Evolutionary conservation across 768 basidiomycete species (phyloP), one percentile per base, ranked within the genome.

Genomic region (Calocybe gangraenosa): DNA sequence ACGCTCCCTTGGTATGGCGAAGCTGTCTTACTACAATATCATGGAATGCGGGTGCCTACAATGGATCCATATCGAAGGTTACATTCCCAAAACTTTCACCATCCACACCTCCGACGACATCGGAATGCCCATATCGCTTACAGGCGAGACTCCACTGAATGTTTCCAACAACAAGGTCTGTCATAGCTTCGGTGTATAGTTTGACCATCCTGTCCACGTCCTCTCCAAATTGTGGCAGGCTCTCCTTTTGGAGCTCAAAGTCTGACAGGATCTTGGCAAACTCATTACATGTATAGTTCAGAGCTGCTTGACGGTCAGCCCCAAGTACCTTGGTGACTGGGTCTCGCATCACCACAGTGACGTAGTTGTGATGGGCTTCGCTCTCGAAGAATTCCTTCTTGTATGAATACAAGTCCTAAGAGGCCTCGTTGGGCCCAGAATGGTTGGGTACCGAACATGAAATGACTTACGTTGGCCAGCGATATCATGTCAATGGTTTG

Each of bases 341-440:
- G 25, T 45, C 44, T 14, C 17, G 30, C 34, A 49, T 44, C 9
- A 39, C 44, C 18, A 45, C 33, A 11, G 44, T 45, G 9, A 49
- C 36, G 17, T 41, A 37, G 38, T 49, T 49, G 25, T 49, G 48
- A 25, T 49, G 34, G 6, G 48, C 44, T n/a, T 39, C 39, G 19
- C 48, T 45, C n/a, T 45, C 48, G 10, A 37, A 41, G 28, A 45
- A 45, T 45, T 44, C 47, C 19, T 44, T 44, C n/a, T 32, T 39
- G 32, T 48, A 48, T 9, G 47, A 44, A 15, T 48, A 48, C 10
- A 48, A 37, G 38, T 44, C 47, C 47, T 48, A 20, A 10, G 19
- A 23, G 5, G 39, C n/a, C n/a, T n/a, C n/a, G n/a, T n/a, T n/a
- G n/a, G n/a, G n/a, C n/a, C n/a, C n/a, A n/a, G n/a, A n/a, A 40